Evolutionary conservation across 164 flowering plant genomes (phyloP), one percentile per base, ranked within the genome.

Genomic region (Macadamia integrifolia): DNA sequence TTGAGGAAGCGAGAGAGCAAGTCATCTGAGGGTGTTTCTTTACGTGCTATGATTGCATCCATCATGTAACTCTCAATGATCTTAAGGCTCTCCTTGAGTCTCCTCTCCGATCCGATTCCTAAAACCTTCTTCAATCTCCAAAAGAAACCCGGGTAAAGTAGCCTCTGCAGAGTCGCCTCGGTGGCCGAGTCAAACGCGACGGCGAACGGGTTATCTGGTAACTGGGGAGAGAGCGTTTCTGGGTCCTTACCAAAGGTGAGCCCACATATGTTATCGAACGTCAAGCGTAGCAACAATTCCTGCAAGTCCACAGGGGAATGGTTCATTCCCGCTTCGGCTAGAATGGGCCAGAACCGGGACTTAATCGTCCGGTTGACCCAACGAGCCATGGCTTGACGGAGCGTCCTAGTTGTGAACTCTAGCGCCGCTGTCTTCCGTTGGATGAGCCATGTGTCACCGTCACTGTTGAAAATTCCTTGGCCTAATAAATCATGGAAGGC

Each of bases 181-280:
- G 98, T 92, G 61, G 98, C 98, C 0, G 82, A 78, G 73, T 92
- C 98, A 42, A 92, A 92, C 6, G 98, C 92, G 3, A 44, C 32
- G 3, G 92, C 74, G 56, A 92, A 92, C 11, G 83, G 92, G 68
- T 87, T 90, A 6, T 87, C 92, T 6, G 96, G 90, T 6, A 90
- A 44, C 0, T 74, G 91, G 2, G 81, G 82, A 0, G 96, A 83
- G 0, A 90, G 80, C 0, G 93, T 90, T 66, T 88, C 86, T 1
- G 98, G 98, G 73, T 92, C 98, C 69, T 86, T 85, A 0, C 98
- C 94, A 60, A 92, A 88, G 0, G 98, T 85, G 43, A 90, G 80
- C 0, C 96, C 96, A 50, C 98, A 92, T 6, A 92, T 92, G 77
- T 92, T 92, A 55, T 92, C 98, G 61, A 92, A 92, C 9, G 98